Conservation (phyloP, 257 asterid genomes). For the Solanum corneliomulleri region DNA sequence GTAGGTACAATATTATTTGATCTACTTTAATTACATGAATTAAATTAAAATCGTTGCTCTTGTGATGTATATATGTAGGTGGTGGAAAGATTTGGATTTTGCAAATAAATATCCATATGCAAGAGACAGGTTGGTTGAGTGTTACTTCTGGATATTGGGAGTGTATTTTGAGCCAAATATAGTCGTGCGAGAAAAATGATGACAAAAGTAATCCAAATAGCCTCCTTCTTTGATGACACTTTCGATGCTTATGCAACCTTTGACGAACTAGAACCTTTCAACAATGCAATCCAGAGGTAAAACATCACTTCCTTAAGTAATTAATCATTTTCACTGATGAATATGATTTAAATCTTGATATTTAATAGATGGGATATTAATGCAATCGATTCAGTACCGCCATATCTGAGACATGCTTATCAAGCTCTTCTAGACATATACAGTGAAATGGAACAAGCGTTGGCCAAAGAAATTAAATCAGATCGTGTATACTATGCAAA, state of each 20-base stretch:
- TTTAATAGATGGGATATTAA: too few species aligned
- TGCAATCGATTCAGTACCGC: too few species aligned
- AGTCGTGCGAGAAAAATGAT: neutral
- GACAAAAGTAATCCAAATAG: neutral
- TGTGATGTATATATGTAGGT: too few species aligned
- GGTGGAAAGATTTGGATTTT: too few species aligned
- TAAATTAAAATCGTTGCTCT: too few species aligned
- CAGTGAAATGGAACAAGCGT: neutral
- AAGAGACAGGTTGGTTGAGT: neutral
- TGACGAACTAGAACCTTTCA: neutral
- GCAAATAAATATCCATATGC: neutral
- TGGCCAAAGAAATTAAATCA: too few species aligned
- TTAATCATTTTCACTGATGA: too few species aligned
- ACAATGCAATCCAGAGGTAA: neutral
- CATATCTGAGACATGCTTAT: neutral
- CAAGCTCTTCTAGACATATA: neutral
- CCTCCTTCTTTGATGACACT: neutral
- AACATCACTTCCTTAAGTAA: too few species aligned
- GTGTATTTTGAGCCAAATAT: neutral
- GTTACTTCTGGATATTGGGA: neutral
- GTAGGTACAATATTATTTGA: too few species aligned
- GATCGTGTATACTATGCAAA: too few species aligned
- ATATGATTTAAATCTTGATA: too few species aligned
- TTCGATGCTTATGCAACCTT: neutral
- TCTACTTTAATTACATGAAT: too few species aligned